Evolutionary conservation across 78 protist species (phyloP).

Genomic region (Speleostelium caveatum): DNA sequence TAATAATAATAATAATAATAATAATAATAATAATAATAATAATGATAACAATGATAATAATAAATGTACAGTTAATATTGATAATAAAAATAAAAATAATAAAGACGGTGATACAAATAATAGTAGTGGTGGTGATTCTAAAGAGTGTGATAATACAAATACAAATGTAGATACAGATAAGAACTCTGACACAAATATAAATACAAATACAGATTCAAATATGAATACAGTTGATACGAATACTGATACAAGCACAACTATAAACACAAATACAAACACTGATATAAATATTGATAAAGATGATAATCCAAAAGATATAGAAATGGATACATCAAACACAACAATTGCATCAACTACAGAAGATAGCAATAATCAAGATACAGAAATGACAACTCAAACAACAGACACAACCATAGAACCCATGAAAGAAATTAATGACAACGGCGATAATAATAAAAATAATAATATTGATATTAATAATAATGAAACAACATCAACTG

Average conservation of each 20-base stretch:
- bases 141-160: background rate
- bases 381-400: background rate
- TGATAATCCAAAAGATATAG: background rate
- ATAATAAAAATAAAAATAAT: background rate
- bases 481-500: background rate
- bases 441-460: background rate
- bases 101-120: background rate
- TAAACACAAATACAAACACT: background rate
- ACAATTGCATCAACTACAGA: background rate
- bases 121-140: background rate
- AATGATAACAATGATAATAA: background rate
- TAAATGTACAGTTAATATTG: background rate
- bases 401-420: background rate
- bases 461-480: background rate
- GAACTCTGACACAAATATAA: background rate
- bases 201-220: background rate
- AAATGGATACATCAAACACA: background rate
- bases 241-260: background rate
- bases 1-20: background rate
- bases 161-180: background rate
- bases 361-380: background rate
- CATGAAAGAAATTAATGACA: background rate
- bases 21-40: background rate
- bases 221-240: background rate
- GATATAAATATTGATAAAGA: background rate